phyloP scores from a whole-genome alignment of 2,329 filamentous ascomycete genomes.

The Clarireedia monteithiana region DNA sequence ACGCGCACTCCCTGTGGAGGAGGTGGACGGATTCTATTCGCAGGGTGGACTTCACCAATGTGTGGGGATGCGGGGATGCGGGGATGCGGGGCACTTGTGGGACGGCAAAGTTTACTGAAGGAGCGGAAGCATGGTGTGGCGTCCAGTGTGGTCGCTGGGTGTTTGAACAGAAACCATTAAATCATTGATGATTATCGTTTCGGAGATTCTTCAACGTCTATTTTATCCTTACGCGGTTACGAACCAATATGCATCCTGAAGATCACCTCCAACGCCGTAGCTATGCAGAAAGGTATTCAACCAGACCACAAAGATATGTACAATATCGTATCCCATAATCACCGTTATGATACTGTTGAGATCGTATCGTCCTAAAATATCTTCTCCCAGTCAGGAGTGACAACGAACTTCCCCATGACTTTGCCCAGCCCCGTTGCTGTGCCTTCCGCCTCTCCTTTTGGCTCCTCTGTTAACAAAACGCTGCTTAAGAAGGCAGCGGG shows the following conservation, averaged over 20 bases:
- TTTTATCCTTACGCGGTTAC: too few relatives aligned
- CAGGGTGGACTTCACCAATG: not conserved
- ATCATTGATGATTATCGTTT: too few relatives aligned
- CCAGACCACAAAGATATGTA: not conserved
- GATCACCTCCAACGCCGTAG: not conserved
- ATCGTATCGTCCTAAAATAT: slow-evolving; percentile 30
- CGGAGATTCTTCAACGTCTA: too few relatives aligned
- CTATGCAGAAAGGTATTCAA: slow-evolving; percentile 5
- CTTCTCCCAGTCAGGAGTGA: slow-evolving; percentile 50
- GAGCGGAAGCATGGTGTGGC: too few relatives aligned
- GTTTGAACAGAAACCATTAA: too few relatives aligned
- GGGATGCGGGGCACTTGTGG: not conserved
- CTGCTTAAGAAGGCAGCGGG: slow-evolving; percentile 50
- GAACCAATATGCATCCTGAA: not conserved
- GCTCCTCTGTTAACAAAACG: slow-evolving; percentile 43
- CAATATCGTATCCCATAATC: not conserved
- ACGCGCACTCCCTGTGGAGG: not conserved
- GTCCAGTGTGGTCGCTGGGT: too few relatives aligned
- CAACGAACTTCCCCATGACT: slow-evolving; percentile 53
- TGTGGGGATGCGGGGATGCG: slow-evolving; percentile 4
- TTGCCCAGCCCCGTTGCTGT: slow-evolving; percentile 54
- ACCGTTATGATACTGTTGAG: not conserved
- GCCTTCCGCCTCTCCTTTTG: slow-evolving; percentile 32
- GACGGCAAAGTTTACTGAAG: too few relatives aligned
- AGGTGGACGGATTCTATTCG: not conserved